Evolutionary conservation across 768 basidiomycete species (phyloP).

Genomic region (Leccinum fibrillosum): DNA sequence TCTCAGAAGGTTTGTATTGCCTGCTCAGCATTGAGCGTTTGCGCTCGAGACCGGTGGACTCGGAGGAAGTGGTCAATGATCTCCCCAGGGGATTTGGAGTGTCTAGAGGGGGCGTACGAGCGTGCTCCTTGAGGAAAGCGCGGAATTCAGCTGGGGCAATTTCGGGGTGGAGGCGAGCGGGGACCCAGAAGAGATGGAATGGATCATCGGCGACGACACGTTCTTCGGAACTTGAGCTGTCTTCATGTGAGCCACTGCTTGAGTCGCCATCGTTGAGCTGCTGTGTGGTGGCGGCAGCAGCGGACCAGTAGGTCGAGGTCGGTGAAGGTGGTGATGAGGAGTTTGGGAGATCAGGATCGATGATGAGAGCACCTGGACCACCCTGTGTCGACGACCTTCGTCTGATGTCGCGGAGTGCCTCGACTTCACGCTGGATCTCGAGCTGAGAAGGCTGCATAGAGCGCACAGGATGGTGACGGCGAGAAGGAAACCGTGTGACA

Average conservation of each 20-base stretch:
- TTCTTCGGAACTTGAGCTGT: conserved; percentile 36
- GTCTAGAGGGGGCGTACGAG: conserved; percentile 56
- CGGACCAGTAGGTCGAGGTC: conserved; percentile 49
- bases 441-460: conserved; percentile 74
- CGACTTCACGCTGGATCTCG: conserved; percentile 85
- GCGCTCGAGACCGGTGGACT: conserved; percentile 55
- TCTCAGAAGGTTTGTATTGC: conserved; percentile 82
- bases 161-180: conserved; percentile 94
- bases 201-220: conserved; percentile 61
- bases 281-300: conserved; percentile 29
- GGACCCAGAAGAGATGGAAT: conserved; percentile 96
- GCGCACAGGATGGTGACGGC: not conserved
- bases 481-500: conserved; percentile 13
- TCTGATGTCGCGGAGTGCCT: conserved; percentile 78
- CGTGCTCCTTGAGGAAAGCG: conserved; percentile 91
- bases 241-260: conserved; percentile 40
- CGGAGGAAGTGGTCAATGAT: conserved; percentile 41
- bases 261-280: conserved; percentile 44
- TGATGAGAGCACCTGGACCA: conserved; percentile 75
- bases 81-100: conserved; percentile 39
- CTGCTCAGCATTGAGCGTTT: conserved; percentile 93
- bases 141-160: conserved; percentile 96
- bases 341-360: conserved; percentile 91
- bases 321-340: conserved; percentile 60
- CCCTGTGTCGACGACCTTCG: conserved; percentile 74